A percentile compares a stretch with the other conserved stretches of the same genome.
Conservation (phyloP, 345 rosid genomes). For the Salix udensis region DNA sequence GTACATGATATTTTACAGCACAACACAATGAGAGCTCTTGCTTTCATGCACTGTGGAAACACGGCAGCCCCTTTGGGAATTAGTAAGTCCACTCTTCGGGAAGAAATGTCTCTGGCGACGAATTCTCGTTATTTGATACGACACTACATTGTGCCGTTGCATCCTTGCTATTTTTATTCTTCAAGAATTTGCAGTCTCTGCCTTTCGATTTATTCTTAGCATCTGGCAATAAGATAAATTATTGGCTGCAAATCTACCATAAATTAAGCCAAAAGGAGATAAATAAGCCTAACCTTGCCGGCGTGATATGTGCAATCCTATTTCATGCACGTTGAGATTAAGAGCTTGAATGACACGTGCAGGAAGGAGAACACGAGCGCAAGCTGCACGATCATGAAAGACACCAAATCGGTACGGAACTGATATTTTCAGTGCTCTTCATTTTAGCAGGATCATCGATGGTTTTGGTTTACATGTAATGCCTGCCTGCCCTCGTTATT, state of each 20-base stretch:
- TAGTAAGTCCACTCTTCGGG: constrained; percentile 83
- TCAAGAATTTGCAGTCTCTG: constrained; percentile 23
- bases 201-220: constrained; percentile 20
- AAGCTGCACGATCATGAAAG: constrained; percentile 24
- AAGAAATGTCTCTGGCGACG: constrained; percentile 58
- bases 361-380: constrained; percentile 43
- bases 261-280: constrained; percentile 20
- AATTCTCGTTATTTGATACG: constrained; percentile 26
- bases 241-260: constrained; percentile 14
- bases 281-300: constrained; percentile 18
- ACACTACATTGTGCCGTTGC: constrained; percentile 23
- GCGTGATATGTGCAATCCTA: constrained; percentile 30
- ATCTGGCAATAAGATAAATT: constrained; percentile 14
- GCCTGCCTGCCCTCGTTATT: too few species aligned
- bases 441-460: background rate
- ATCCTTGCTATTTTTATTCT: constrained; percentile 20
- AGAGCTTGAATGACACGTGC: constrained; percentile 45
- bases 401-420: background rate
- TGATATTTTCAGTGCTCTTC: background rate
- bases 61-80: background rate
- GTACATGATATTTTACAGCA: constrained; percentile 7
- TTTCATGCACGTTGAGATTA: constrained; percentile 35
- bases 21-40: constrained; percentile 1
- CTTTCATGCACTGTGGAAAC: constrained; percentile 7
- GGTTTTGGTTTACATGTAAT: too few species aligned